Evolutionary conservation across 179 eudicot genomes (phyloP), one percentile per base, ranked within the genome.

Genomic region (Silene coronaria): DNA sequence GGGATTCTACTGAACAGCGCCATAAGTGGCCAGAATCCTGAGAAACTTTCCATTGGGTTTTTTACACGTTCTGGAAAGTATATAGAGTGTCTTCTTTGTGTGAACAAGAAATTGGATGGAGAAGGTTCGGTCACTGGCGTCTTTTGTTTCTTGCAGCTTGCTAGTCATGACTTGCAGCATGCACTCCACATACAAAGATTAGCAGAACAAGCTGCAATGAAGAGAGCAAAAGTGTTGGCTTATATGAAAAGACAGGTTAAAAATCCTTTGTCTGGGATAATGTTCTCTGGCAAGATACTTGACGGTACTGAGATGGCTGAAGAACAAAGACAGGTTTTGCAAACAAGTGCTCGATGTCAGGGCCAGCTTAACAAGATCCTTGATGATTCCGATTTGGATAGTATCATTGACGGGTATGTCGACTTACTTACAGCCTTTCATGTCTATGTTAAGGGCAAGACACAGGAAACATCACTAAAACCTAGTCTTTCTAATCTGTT

Each of bases 111-210:
- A 74, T 17, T 90, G 73, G 93, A 92, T 48, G 79, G 80, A 5
- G 97, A 92, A 78, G 97, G 96, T 34, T 67, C 86, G 0, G 82
- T 92, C 13, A 95, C 93, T 12, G 99, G 99, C 6, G 76, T 88
- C 28, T 95, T 95, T 79, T 95, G 97, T 81, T 95, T 95, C 84
- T 79, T 95, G 86, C 99, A 95, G 87, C 86, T 95, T 58, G 97
- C 99, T 48, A 95, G 99, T 83, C 96, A 79, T 30, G 99, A 95
- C 76, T 84, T 95, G 79, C 99, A 90, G 38, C 97, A 90, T 74
- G 97, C 99, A 1, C 85, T 95, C 65, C 99, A 95, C 78, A 77
- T 95, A 58, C 99, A 95, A 70, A 70, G 95, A 13, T 70, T 95
- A 65, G 85, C 99, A 0, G 97, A 95, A 79, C 94, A 90, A 80